phyloP scores from a whole-genome alignment of 345 rosid genomes.

The Eucalyptus leucophloia region DNA sequence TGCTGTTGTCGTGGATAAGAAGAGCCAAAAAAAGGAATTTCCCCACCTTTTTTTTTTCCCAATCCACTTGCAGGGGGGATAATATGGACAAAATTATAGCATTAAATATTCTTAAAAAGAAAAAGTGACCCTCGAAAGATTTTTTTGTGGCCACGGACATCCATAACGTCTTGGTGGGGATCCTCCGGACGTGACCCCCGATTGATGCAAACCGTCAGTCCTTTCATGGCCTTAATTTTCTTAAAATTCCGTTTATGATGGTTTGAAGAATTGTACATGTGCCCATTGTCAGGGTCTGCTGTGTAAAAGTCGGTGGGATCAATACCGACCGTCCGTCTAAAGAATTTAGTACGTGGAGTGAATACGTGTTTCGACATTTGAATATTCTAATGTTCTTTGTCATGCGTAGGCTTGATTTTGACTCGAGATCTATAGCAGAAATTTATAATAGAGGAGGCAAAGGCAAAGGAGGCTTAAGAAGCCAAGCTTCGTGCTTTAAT shows the following conservation, averaged over 20 bases:
- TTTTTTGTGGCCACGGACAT: background rate
- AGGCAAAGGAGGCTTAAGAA: too few relatives aligned
- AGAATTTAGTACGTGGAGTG: background rate
- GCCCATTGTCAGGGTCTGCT: background rate
- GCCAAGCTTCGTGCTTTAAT: accelerated
- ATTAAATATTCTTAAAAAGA: background rate
- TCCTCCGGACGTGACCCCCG: background rate
- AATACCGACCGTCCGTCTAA: background rate
- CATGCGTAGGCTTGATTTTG: background rate
- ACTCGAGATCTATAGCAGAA: background rate
- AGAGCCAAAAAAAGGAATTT: background rate
- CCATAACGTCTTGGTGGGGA: background rate
- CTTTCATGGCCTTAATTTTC: background rate
- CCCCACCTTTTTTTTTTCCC: accelerated
- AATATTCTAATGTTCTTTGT: background rate
- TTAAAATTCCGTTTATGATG: background rate
- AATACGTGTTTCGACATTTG: accelerated
- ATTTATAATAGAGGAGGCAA: too few relatives aligned
- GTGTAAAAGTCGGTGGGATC: background rate
- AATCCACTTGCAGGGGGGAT: background rate
- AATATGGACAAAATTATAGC: background rate
- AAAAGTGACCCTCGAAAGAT: background rate
- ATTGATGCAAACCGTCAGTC: background rate
- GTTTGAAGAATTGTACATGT: background rate
- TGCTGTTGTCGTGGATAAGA: background rate